Evolutionary conservation across 306 rosid species (phyloP).

Genomic region (Sicyos baderoa): DNA sequence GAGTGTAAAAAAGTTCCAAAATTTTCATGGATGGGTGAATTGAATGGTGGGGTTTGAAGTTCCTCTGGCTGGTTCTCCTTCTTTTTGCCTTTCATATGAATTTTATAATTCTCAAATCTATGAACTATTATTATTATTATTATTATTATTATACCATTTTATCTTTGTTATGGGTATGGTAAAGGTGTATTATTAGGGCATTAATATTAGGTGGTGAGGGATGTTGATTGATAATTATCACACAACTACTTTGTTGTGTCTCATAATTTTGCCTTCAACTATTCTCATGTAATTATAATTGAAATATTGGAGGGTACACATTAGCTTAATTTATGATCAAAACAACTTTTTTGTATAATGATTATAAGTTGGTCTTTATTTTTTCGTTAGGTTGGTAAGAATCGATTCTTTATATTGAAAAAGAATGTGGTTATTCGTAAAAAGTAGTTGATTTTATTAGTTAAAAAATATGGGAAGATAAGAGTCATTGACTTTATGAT

Average conservation of each 20-base stretch:
- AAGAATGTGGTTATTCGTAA: too few species aligned
- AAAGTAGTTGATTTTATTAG: too few species aligned
- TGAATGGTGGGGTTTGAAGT: constrained; percentile 25
- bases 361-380: not conserved
- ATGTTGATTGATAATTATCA: constrained; percentile 8
- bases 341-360: not conserved
- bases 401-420: too few species aligned
- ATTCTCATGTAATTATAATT: not conserved
- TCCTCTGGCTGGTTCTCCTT: constrained; percentile 19
- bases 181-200: constrained; percentile 6
- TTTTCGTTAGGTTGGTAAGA: not conserved
- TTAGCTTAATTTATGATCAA: not conserved
- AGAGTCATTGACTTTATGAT: too few species aligned
- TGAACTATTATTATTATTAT: not conserved
- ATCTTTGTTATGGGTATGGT: not conserved
- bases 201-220: constrained; percentile 10
- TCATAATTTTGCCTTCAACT: not conserved
- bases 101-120: not conserved
- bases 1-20: not conserved
- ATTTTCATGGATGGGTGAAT: not conserved
- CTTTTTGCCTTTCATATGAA: not conserved
- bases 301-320: not conserved
- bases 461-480: too few species aligned
- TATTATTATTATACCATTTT: not conserved
- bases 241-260: constrained; percentile 11